Evolutionary conservation across 176 grass and related monocot species (phyloP).

Genomic region (sorghum (Sorghum bicolor)): Sorghum_bicolor_NCBIv3 NC_012878.2:49988001-49988500

Average conservation of each 20-base stretch:
- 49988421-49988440: background rate
- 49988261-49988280: background rate
- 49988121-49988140: conserved; percentile 41
- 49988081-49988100: background rate
- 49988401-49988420: background rate
- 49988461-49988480: background rate
- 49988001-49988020: conserved; percentile 55
- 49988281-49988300: background rate
- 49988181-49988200: background rate
- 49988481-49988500: background rate
- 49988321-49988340: background rate
- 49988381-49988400: conserved; percentile 3
- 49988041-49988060: background rate
- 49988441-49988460: background rate
- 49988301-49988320: background rate
- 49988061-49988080: background rate
- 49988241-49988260: conserved; percentile 19
- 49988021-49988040: conserved; percentile 25
- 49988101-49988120: background rate
- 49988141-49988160: conserved; percentile 2
- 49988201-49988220: conserved; percentile 20
- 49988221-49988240: background rate
- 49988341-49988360: background rate
- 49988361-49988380: background rate
- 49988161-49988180: background rate